Evolutionary conservation across 2,329 filamentous ascomycete species (phyloP), one percentile per base, ranked within the genome.

Genomic region (Pseudodiploospora longispora): DNA sequence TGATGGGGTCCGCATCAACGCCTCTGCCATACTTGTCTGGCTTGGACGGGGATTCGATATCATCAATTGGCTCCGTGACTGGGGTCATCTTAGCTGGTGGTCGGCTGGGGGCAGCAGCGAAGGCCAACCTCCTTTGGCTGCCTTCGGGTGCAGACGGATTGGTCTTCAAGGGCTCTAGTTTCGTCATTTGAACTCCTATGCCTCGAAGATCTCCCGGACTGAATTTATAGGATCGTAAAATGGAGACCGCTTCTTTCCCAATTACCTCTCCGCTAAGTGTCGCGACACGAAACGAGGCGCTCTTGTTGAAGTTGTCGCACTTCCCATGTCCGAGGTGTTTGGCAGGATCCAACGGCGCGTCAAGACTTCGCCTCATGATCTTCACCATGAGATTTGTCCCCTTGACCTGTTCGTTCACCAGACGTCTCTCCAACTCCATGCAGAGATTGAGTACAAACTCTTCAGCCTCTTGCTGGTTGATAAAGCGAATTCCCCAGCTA

Each of bases 401-500:
- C 57, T 85, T 94, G 42, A 96, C 88, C 30, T 82, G 75, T 59
- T 96, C 88, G 51, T 89, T 86, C 27, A 89, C 59, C 12, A 98
- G 68, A 1, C 93, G 78, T 44, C 82, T 83, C 54, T 90, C 82
- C 6, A 98, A 68, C 62, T 98, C 93, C 44, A 83, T 83, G 58
- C 87, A 93, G 0, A 98, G 69, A 52, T 87, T 93, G 49, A 80
- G 71, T 30, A 97, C 76, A 60, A 98, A 98, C 51, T 94, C 87
- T 47, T 97, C 91, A 0, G 89, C 90, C 63, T 98, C 91, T n/a
- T 79, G 75, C 57, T 96, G 88, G 48, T 77, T 94, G 53, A 93
- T 80, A 59, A 98, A 98, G 5, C 93, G 82, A 44, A 98, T 95
- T 3, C 94, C 93, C 93, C 93, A 98, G 56, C 93, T 98, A 50